Percentiles rank a stretch among this genome's conserved stretches.
Conservation (phyloP, 2,329 filamentous ascomycete genomes). For the Aspergillus ustus region DNA sequence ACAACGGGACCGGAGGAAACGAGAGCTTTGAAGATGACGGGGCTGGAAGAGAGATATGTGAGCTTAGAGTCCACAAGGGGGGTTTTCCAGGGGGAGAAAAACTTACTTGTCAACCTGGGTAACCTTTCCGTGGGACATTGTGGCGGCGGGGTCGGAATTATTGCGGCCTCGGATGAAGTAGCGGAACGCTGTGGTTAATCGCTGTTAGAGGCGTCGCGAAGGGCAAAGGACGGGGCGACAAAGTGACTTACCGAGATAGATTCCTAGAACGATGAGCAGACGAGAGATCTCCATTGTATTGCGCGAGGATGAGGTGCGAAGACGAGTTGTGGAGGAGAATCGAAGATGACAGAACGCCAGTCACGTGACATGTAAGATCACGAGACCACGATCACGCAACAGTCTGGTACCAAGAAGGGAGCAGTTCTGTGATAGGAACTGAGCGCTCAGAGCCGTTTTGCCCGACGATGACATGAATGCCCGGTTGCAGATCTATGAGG, state of each 20-base stretch:
- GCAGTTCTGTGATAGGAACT: constrained; percentile 9
- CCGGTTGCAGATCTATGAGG: constrained; percentile 31
- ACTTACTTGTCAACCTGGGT: constrained; percentile 42
- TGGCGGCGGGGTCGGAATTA: constrained; percentile 22
- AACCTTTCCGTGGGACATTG: constrained; percentile 43
- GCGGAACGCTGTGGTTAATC: constrained; percentile 18
- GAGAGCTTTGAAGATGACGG: constrained; percentile 62
- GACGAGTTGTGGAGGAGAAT: not conserved
- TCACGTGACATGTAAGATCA: constrained; percentile 7
- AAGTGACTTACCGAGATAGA: constrained; percentile 19
- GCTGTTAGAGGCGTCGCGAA: not conserved
- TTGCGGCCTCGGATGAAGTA: constrained; percentile 21
- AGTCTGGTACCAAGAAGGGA: constrained; percentile 16
- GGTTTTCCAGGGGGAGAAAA: not conserved
- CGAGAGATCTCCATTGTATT: constrained; percentile 20
- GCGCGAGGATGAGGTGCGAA: not conserved
- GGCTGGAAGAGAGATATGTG: constrained; percentile 39
- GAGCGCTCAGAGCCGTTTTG: constrained; percentile 4
- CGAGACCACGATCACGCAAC: not conserved
- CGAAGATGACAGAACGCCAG: not conserved
- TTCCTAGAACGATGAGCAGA: constrained; percentile 19
- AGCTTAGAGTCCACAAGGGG: not conserved
- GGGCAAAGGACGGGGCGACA: not conserved
- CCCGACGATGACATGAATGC: constrained; percentile 28
- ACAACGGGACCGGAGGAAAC: constrained; percentile 57